Evolutionary conservation across 495 filamentous ascomycete species (phyloP).

Genomic region (Aspergillus kassunensis): DNA sequence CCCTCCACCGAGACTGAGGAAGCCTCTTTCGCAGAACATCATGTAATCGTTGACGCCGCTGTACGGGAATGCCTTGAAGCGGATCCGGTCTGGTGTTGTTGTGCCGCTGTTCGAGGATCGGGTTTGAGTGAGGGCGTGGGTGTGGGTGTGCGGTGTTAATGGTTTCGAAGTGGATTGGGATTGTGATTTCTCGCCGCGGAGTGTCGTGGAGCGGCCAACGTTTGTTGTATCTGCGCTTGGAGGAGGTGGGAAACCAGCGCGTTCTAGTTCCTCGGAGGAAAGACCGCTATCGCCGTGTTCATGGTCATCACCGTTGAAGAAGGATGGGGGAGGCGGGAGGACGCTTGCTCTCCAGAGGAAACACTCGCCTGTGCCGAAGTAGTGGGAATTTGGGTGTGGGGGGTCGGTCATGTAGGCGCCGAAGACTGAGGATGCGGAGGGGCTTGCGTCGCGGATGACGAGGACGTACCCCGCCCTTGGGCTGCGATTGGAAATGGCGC

Average conservation of each 20-base stretch:
- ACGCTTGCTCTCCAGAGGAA: slow-evolving; percentile 90
- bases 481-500: slow-evolving; percentile 53
- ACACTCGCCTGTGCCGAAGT: slow-evolving; percentile 94
- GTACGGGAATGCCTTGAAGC: slow-evolving; percentile 97
- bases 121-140: slow-evolving; percentile 25
- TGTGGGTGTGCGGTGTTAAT: slow-evolving; percentile 26
- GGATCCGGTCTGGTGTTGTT: slow-evolving; percentile 60
- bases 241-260: slow-evolving; percentile 58
- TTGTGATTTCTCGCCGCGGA: slow-evolving; percentile 27
- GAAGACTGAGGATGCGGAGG: slow-evolving; percentile 59
- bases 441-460: slow-evolving; percentile 68
- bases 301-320: slow-evolving; percentile 30
- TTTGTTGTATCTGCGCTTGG: slow-evolving; percentile 71
- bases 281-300: slow-evolving; percentile 33
- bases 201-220: slow-evolving; percentile 67
- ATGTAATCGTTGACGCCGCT: slow-evolving; percentile 94
- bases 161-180: neutral
- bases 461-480: slow-evolving; percentile 80
- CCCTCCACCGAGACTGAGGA: slow-evolving; percentile 81
- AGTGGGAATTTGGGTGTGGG: slow-evolving; percentile 74
- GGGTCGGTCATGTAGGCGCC: slow-evolving; percentile 91
- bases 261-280: slow-evolving; percentile 37
- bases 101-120: slow-evolving; percentile 30
- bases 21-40: slow-evolving; percentile 87
- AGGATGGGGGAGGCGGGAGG: slow-evolving; percentile 43